phyloP scores from a whole-genome alignment of 2,329 filamentous ascomycete genomes.

The Beauveria sp. region DNA sequence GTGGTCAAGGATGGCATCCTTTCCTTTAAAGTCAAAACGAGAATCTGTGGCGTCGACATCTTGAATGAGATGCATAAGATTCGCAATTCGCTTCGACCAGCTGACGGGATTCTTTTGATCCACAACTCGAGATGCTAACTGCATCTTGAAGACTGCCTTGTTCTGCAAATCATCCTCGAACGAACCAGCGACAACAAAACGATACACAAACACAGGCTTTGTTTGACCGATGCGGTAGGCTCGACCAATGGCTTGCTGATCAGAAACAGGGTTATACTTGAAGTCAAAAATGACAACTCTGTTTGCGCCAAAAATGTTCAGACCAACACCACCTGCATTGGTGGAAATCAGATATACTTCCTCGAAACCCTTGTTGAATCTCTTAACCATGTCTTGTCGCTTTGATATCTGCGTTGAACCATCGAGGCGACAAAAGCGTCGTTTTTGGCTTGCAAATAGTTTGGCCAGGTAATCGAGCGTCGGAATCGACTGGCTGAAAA shows the following conservation, averaged over 20 bases:
- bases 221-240: constrained; percentile 79
- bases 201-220: constrained; percentile 79
- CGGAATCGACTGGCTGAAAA: constrained; percentile 69
- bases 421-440: constrained; percentile 55
- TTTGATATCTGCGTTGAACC: constrained; percentile 48
- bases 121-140: constrained; percentile 71
- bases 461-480: constrained; percentile 62
- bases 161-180: constrained; percentile 71
- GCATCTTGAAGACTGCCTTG: constrained; percentile 71
- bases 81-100: constrained; percentile 47
- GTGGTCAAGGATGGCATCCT: constrained; percentile 53
- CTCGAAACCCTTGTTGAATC: constrained; percentile 54
- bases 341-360: constrained; percentile 78
- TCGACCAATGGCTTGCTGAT: constrained; percentile 81
- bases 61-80: constrained; percentile 54
- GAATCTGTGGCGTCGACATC: constrained; percentile 31
- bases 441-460: constrained; percentile 41
- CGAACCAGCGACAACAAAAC: constrained; percentile 69
- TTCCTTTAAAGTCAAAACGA: constrained; percentile 46
- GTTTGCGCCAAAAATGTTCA: constrained; percentile 80
- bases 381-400: constrained; percentile 57
- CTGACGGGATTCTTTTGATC: constrained; percentile 74
- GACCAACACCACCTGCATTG: constrained; percentile 68
- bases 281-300: constrained; percentile 83
- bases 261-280: constrained; percentile 69